Evolutionary conservation across 1,284 basidiomycete species (phyloP).

Genomic region (Marasmius oreades): DNA sequence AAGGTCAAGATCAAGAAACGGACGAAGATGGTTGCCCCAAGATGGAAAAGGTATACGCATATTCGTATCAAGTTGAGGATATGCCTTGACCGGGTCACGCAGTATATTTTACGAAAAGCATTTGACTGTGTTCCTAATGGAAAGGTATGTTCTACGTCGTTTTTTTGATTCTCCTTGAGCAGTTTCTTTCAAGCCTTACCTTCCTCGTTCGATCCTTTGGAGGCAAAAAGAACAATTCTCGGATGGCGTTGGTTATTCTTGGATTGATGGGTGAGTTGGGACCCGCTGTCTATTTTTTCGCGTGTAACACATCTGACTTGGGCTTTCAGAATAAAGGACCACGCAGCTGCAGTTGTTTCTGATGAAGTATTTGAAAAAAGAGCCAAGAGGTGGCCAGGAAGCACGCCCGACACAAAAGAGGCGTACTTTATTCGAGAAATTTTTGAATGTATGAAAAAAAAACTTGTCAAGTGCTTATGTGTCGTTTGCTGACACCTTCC

Average conservation of each 20-base stretch:
- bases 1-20: constrained; percentile 70
- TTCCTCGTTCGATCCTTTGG: constrained; percentile 95
- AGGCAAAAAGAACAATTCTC: constrained; percentile 99
- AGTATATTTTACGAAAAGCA: constrained; percentile 97
- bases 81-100: constrained; percentile 2
- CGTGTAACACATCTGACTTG: not conserved
- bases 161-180: not conserved
- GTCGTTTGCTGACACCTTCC: constrained; percentile 10
- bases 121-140: constrained; percentile 89
- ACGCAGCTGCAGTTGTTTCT: constrained; percentile 73
- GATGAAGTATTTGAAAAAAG: constrained; percentile 82
- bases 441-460: constrained; percentile 68
- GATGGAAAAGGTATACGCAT: constrained; percentile 82
- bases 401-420: constrained; percentile 96
- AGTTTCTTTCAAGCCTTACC: constrained; percentile 68
- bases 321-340: constrained; percentile 77
- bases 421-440: constrained; percentile 94
- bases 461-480: constrained; percentile 3
- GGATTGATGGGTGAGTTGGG: constrained; percentile 87
- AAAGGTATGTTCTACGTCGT: constrained; percentile 47
- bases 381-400: constrained; percentile 74
- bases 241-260: constrained; percentile 98
- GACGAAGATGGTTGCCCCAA: constrained; percentile 85
- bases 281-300: not conserved
- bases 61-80: not conserved